Percentiles rank a stretch among this genome's conserved stretches.
These are phyloP conservation scores for Beauveria brongniartii DNA, from an alignment of 2,329 filamentous ascomycete species.

Conservation along the genomic window DNA sequence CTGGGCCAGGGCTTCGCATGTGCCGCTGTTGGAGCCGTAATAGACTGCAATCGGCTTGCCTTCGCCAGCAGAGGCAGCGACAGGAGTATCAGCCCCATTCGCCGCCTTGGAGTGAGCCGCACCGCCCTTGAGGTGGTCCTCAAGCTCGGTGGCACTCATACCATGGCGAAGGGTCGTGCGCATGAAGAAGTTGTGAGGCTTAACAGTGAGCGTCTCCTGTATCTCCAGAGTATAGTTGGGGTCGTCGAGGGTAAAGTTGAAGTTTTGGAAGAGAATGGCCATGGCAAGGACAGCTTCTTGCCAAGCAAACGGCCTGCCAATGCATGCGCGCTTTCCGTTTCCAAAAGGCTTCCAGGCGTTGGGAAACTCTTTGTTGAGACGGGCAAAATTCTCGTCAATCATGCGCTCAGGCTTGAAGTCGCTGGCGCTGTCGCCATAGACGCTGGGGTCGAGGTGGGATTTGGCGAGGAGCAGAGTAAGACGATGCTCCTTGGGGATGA, in stretches of 20 bases:
- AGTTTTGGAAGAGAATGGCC: slow-evolving; percentile 61
- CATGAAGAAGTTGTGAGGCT: slow-evolving; percentile 57
- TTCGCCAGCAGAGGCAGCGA: slow-evolving; percentile 1
- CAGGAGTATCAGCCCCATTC: slow-evolving; percentile 8
- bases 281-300: slow-evolving; percentile 59
- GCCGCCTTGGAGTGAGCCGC: slow-evolving; percentile 13
- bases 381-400: slow-evolving; percentile 59
- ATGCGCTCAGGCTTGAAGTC: slow-evolving; percentile 66
- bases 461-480: slow-evolving; percentile 42
- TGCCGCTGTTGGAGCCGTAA: slow-evolving; percentile 68
- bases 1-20: slow-evolving; percentile 62
- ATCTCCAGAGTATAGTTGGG: slow-evolving; percentile 49
- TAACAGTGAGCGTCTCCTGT: slow-evolving; percentile 51
- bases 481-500: slow-evolving; percentile 42
- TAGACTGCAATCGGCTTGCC: slow-evolving; percentile 52
- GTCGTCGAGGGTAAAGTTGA: slow-evolving; percentile 57
- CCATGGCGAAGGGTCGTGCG: slow-evolving; percentile 45
- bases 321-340: slow-evolving; percentile 61
- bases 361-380: slow-evolving; percentile 50
- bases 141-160: slow-evolving; percentile 37
- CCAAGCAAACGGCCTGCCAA: slow-evolving; percentile 66
- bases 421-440: slow-evolving; percentile 57
- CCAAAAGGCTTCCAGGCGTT: slow-evolving; percentile 69
- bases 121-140: slow-evolving; percentile 34
- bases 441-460: slow-evolving; percentile 52